A percentile compares a stretch with the other conserved stretches of the same genome.
phyloP scores from a whole-genome alignment of 1,139 yeast species.

The Kluyveromyces sp. region DNA sequence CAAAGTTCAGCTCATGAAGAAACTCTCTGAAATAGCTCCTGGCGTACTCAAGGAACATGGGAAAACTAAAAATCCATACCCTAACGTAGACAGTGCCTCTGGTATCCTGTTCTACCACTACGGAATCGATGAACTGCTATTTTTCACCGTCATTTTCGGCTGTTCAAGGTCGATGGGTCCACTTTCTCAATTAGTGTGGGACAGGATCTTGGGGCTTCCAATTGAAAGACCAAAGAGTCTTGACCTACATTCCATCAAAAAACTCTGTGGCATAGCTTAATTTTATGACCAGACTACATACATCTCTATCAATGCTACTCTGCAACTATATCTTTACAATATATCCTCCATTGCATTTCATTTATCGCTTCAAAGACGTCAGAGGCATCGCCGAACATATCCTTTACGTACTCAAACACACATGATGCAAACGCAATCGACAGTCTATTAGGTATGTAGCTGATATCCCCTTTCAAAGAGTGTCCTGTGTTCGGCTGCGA shows the following conservation, averaged over 20 bases:
- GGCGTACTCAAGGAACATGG: conserved; percentile 50
- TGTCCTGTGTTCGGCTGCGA: too few species aligned
- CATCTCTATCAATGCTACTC: too few species aligned
- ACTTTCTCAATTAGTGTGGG: conserved; percentile 52
- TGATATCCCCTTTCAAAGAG: too few species aligned
- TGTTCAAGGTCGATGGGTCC: conserved; percentile 55
- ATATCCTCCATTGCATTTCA: too few species aligned
- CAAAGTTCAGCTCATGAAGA: conserved; percentile 32
- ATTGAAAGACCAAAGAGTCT: conserved; percentile 54
- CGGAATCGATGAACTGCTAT: conserved; percentile 48
- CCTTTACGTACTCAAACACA: too few species aligned
- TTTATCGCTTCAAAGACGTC: too few species aligned
- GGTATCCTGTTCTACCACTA: conserved; percentile 54
- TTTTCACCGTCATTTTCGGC: conserved; percentile 55
- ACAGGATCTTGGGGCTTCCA: conserved; percentile 52
- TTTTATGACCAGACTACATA: too few species aligned
- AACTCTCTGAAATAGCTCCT: conserved; percentile 44
- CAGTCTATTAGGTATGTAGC: too few species aligned
- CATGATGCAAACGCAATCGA: too few species aligned
- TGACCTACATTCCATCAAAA: conserved; percentile 17
- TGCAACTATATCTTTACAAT: neutral
- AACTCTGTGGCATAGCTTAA: neutral
- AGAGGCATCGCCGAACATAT: too few species aligned
- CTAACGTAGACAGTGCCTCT: conserved; percentile 55
- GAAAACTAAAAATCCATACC: conserved; percentile 58